Evolutionary conservation across 2,329 filamentous ascomycete genomes (phyloP).

Genomic region (Ascochyta fabae): DNA sequence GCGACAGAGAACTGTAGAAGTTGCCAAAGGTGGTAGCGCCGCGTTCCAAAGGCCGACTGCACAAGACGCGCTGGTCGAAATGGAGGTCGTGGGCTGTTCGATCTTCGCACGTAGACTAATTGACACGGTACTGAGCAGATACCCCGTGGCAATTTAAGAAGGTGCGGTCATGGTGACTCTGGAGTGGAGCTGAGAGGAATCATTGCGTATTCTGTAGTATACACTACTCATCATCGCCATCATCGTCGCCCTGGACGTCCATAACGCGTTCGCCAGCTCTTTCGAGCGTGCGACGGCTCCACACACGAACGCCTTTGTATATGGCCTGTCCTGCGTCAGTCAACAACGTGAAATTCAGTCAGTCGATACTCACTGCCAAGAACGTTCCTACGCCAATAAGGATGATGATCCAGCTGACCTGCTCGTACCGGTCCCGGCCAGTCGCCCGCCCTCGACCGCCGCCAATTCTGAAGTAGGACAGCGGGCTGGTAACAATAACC

Average conservation of each 20-base stretch:
- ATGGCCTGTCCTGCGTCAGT: slow-evolving; percentile 63
- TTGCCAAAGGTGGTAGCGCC: slow-evolving; percentile 36
- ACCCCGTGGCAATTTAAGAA: slow-evolving; percentile 93
- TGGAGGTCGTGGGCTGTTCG: slow-evolving; percentile 45
- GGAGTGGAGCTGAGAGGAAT: slow-evolving; percentile 4
- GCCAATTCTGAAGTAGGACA: slow-evolving; percentile 74
- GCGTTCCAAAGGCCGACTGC: slow-evolving; percentile 36
- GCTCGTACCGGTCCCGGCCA: slow-evolving; percentile 78
- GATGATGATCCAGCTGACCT: slow-evolving; percentile 80
- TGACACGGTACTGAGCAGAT: slow-evolving; percentile 76
- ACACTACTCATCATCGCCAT: slow-evolving; percentile 57
- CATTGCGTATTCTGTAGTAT: slow-evolving; percentile 8
- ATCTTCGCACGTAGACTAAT: slow-evolving; percentile 97
- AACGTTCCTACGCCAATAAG: slow-evolving; percentile 82
- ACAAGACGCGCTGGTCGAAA: slow-evolving; percentile 45
- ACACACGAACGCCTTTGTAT: slow-evolving; percentile 79
- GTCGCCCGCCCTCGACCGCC: slow-evolving; percentile 66
- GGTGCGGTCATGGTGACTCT: slow-evolving; percentile 66
- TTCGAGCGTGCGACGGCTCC: slow-evolving; percentile 76
- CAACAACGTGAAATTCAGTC: not conserved
- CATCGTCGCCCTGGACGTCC: slow-evolving; percentile 74
- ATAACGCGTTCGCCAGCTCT: slow-evolving; percentile 79
- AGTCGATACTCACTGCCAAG: slow-evolving; percentile 66
- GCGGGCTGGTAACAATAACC: slow-evolving; percentile 75
- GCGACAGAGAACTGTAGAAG: slow-evolving; percentile 31